Evolutionary conservation across 257 asterid species (phyloP).

Genomic region (Solanum arcanum): DNA sequence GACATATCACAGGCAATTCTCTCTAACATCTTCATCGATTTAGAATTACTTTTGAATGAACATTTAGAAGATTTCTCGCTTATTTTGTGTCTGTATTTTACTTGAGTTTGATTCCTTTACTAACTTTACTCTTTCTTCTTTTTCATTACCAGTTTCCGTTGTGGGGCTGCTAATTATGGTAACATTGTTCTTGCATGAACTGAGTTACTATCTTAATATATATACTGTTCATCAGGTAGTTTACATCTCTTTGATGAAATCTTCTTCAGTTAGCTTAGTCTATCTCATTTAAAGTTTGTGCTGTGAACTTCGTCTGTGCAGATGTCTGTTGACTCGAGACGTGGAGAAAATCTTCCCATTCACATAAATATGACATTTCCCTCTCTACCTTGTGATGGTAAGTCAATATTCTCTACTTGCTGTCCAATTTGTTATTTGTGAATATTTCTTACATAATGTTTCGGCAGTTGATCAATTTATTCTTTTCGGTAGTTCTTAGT

Average conservation of each 20-base stretch:
- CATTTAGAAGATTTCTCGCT: background rate
- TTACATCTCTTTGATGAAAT: background rate
- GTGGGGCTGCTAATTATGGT: constrained; percentile 82
- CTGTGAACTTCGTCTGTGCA: constrained; percentile 16
- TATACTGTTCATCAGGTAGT: constrained; percentile 77
- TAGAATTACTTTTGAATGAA: background rate
- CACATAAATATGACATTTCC: constrained; percentile 96
- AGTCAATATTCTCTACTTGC: constrained; percentile 4
- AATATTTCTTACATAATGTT: background rate
- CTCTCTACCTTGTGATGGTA: constrained; percentile 96
- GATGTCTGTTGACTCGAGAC: constrained; percentile 91
- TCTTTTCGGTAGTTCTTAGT: constrained; percentile 59
- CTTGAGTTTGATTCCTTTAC: constrained; percentile 4
- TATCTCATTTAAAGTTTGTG: background rate
- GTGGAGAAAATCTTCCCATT: constrained; percentile 95
- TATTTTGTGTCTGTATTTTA: background rate
- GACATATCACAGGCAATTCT: background rate
- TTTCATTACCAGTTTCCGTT: constrained; percentile 47
- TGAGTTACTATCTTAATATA: constrained; percentile 78
- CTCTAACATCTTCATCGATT: background rate
- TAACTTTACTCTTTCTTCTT: constrained; percentile 9
- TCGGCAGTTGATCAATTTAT: background rate
- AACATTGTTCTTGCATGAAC: constrained; percentile 85
- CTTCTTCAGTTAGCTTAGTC: background rate
- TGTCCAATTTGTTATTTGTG: background rate